phyloP scores from a whole-genome alignment of 1,284 basidiomycete genomes.

The Ganoderma resinaceum region DNA sequence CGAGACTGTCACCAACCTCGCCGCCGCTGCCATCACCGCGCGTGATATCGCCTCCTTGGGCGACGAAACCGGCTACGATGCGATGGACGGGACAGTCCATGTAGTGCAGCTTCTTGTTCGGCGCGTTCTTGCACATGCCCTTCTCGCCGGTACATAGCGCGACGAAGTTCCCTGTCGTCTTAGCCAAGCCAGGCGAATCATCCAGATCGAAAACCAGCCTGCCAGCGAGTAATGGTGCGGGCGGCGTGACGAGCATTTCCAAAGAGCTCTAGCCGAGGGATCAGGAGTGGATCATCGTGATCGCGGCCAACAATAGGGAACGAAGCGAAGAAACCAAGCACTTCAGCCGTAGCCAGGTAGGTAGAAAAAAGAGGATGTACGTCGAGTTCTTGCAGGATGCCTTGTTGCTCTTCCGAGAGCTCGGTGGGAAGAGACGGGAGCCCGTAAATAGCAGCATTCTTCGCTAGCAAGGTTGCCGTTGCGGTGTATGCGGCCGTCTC shows the following conservation, averaged over 20 bases:
- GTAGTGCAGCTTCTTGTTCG: slow-evolving; percentile 54
- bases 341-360: slow-evolving; percentile 6
- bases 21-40: slow-evolving; percentile 58
- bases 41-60: slow-evolving; percentile 59
- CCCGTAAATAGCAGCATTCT: slow-evolving; percentile 48
- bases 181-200: slow-evolving; percentile 46
- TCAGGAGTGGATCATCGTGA: not conserved
- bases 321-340: not conserved
- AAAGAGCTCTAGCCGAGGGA: slow-evolving; percentile 37
- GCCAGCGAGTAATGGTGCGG: slow-evolving; percentile 44
- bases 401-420: slow-evolving; percentile 50
- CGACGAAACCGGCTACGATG: slow-evolving; percentile 54
- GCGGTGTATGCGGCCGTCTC: slow-evolving; percentile 41
- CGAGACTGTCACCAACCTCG: slow-evolving; percentile 43
- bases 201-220: slow-evolving; percentile 50
- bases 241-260: slow-evolving; percentile 44
- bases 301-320: not conserved
- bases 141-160: slow-evolving; percentile 56
- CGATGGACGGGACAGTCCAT: slow-evolving; percentile 51
- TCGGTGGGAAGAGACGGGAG: slow-evolving; percentile 46
- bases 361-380: slow-evolving; percentile 30
- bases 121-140: slow-evolving; percentile 53
- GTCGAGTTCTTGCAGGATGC: slow-evolving; percentile 50
- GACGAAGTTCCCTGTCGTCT: slow-evolving; percentile 55
- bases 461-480: slow-evolving; percentile 43